Percentiles rank a stretch among this genome's conserved stretches.
phyloP scores from a whole-genome alignment of 257 asterid species.

The Ballota nigra region DNA sequence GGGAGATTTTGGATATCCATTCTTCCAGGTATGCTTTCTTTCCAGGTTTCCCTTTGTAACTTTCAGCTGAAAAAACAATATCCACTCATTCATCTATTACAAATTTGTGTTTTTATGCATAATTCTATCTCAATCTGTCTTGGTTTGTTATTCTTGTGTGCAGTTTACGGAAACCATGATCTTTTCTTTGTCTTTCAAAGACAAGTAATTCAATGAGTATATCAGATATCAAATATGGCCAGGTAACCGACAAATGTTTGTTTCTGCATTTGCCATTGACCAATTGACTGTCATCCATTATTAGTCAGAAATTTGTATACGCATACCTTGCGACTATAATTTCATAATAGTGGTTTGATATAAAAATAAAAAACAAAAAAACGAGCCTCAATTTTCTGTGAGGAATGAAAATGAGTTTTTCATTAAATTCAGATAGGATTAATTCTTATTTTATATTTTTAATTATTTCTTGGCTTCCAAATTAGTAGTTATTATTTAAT shows the following conservation, averaged over 20 bases:
- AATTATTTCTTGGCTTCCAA: too few species aligned
- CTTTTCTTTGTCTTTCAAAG: background rate
- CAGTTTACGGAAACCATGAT: background rate
- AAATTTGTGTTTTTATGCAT: background rate
- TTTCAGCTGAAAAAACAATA: slow-evolving; percentile 16
- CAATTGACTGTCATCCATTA: background rate
- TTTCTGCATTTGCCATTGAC: background rate
- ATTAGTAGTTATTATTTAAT: too few species aligned
- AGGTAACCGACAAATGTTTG: background rate
- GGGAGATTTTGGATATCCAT: slow-evolving; percentile 40
- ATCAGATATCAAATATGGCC: background rate
- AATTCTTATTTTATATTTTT: too few species aligned
- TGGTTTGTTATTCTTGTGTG: background rate
- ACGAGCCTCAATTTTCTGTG: too few species aligned
- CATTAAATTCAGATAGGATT: too few species aligned
- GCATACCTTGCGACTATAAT: too few species aligned
- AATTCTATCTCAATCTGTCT: background rate
- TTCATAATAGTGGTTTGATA: too few species aligned
- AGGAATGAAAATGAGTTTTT: too few species aligned
- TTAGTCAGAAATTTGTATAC: too few species aligned
- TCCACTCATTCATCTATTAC: slow-evolving; percentile 11
- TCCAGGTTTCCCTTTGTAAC: slow-evolving; percentile 44
- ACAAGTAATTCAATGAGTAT: background rate
- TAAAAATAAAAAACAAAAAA: too few species aligned
- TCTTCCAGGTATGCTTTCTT: slow-evolving; percentile 50